Conservation (phyloP, 1,139 yeast species). For the Pneumocystis jirovecii region DNA sequence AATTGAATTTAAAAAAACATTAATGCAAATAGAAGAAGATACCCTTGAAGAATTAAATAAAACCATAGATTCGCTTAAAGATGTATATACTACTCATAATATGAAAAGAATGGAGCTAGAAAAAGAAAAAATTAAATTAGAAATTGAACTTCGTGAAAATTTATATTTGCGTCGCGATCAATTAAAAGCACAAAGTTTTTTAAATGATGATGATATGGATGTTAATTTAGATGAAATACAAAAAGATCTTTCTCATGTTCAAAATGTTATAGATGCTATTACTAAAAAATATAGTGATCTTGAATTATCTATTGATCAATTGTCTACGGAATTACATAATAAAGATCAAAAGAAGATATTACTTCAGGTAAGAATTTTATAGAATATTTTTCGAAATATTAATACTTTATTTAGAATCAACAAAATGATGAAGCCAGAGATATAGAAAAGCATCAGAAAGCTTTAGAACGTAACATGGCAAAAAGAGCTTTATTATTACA, state of each 20-base stretch:
- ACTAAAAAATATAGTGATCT: constrained; percentile 20
- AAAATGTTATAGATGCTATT: constrained; percentile 24
- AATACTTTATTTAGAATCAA: constrained; percentile 32
- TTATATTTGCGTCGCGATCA: constrained; percentile 32
- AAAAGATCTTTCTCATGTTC: constrained; percentile 22
- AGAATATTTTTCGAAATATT: constrained; percentile 12
- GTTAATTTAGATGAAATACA: constrained; percentile 18
- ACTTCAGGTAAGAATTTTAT: constrained; percentile 1
- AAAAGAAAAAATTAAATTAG: constrained; percentile 34
- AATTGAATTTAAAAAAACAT: constrained; percentile 39
- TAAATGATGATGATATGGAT: constrained; percentile 13
- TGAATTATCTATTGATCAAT: constrained; percentile 14
- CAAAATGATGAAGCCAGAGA: constrained; percentile 42
- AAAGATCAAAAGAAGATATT: constrained; percentile 2
- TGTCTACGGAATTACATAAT: constrained; percentile 11
- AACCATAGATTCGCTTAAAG: constrained; percentile 31
- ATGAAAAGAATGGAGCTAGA: constrained; percentile 37
- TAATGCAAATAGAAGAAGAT: constrained; percentile 34
- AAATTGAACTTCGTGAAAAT: constrained; percentile 46
- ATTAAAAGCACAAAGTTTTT: constrained; percentile 17
- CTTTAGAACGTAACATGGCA: constrained; percentile 50
- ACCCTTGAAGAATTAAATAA: constrained; percentile 30
- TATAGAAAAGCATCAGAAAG: constrained; percentile 48
- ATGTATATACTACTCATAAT: constrained; percentile 29
- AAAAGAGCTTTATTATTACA: constrained; percentile 45